Evolutionary conservation across 1,284 basidiomycete species (phyloP), one percentile per base, ranked within the genome.

Genomic region (Polyporus tsugae): DNA sequence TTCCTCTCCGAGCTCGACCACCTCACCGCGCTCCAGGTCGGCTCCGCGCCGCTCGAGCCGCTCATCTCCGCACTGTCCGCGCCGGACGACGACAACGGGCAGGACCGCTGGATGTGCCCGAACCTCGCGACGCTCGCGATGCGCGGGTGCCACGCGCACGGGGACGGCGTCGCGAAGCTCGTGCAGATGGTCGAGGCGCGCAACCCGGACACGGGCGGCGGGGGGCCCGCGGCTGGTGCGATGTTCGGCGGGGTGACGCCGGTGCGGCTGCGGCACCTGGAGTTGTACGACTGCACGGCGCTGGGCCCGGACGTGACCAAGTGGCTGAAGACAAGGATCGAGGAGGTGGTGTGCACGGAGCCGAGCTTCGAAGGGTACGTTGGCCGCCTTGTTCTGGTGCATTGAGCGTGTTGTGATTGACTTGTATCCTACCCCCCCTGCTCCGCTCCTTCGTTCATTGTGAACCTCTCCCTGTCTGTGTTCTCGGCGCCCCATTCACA

Each of bases 161-260:
- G 81, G 33, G 90, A 92, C 63, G 88, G 87, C 29, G 84, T 90
- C 29, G 80, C 82, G 52, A 90, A 89, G 77, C 83, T 93, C 11
- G 89, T 93, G 35, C 85, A 87, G 75, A 84, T 92, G 80, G 84
- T 93, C 42, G 89, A 91, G 57, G 84, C 85, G 63, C 82, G 91
- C 57, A 93, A 92, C 75, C 91, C 91, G 0, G 84, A 85, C 74
- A 63, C 72, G 71, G 77, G 61, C 35, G 77, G 61, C n/a, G 53
- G 55, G 49, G 61, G 36, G 42, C 62, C 62, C 62, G 62, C 42
- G 55, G 67, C 39, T 36, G 81, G 79, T 0, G 42, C 62, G 61
- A 39, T 68, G 36, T 68, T 72, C 15, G 67, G 72, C 4, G 75
- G 65, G 22, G 82, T 85, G n/a, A 74, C 80, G 11, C 86, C 87